phyloP scores from a whole-genome alignment of 1,284 basidiomycete species.

The Porogramme epimiltina region DNA sequence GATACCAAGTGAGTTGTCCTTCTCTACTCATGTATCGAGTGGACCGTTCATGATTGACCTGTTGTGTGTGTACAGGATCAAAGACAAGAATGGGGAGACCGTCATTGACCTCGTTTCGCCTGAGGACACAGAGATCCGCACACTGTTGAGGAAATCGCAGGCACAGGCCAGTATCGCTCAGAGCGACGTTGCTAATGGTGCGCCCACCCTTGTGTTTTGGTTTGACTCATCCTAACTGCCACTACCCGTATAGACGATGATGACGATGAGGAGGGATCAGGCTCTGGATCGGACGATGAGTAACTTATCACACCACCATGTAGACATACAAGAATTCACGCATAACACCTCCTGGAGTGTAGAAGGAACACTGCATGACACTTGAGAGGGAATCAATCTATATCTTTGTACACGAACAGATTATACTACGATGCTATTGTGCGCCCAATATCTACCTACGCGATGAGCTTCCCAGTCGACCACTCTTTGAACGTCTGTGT shows the following conservation, averaged over 20 bases:
- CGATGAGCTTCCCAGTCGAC: conserved; percentile 40
- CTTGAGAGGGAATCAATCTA: conserved; percentile 9
- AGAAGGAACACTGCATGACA: neutral
- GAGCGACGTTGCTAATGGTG: conserved; percentile 45
- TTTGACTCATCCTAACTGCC: neutral
- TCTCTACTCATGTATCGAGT: too few relatives aligned
- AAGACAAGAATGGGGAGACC: conserved; percentile 69
- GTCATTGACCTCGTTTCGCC: conserved; percentile 59
- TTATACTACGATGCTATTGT: conserved; percentile 11
- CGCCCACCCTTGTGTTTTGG: conserved; percentile 3
- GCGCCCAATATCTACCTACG: conserved; percentile 3
- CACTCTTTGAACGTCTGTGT: conserved; percentile 50
- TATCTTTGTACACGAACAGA: conserved; percentile 15
- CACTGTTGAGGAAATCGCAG: conserved; percentile 52
- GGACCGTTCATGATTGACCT: neutral
- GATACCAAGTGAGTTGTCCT: conserved; percentile 62
- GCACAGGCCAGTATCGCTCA: conserved; percentile 41
- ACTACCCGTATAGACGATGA: conserved; percentile 17
- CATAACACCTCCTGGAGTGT: too few relatives aligned
- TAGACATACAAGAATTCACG: neutral
- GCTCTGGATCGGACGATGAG: conserved; percentile 37
- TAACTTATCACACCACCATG: conserved; percentile 14
- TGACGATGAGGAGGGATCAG: conserved; percentile 38
- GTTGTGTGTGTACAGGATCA: conserved; percentile 55
- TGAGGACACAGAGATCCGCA: conserved; percentile 46